These are phyloP conservation scores for Coemansia sp. DNA, from an alignment of 192 early-diverging fungal genomes.

Conservation along the genomic window DNA sequence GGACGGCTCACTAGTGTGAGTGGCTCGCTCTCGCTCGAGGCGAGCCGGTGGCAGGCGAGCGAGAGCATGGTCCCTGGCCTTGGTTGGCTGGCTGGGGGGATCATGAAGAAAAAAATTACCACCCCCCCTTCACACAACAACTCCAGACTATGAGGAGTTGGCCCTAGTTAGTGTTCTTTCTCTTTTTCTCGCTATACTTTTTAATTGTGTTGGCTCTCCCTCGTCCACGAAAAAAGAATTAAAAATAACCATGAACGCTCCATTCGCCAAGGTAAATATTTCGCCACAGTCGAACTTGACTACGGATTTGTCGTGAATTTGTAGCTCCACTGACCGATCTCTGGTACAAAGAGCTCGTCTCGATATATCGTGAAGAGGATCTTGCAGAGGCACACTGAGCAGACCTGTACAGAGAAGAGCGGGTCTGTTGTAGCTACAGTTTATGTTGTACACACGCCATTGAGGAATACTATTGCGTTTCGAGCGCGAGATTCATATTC, in stretches of 20 bases:
- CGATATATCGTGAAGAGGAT: not conserved
- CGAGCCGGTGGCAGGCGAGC: not conserved
- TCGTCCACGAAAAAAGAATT: conserved; percentile 9
- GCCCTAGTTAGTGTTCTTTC: conserved; percentile 12
- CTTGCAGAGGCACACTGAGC: not conserved
- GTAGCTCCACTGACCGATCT: conserved; percentile 4
- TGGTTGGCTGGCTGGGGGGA: conserved; percentile 5
- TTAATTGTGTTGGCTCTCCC: conserved; percentile 9
- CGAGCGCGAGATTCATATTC: not conserved
- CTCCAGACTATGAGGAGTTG: conserved; percentile 2
- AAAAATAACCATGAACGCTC: conserved; percentile 54
- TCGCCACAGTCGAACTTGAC: not conserved
- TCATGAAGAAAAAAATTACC: conserved; percentile 7
- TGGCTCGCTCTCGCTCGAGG: not conserved
- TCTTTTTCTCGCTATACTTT: conserved; percentile 18
- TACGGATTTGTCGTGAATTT: not conserved
- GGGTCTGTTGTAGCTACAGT: not conserved
- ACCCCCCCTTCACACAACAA: not conserved
- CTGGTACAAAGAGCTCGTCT: not conserved
- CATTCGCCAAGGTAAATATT: conserved; percentile 53
- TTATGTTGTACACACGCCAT: not conserved
- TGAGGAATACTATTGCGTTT: not conserved
- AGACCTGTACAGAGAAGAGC: not conserved
- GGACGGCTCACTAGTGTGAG: not conserved
- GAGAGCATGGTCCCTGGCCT: conserved; percentile 16